Evolutionary conservation across 2,329 filamentous ascomycete genomes (phyloP), one percentile per base, ranked within the genome.

Genomic region (Sporothrix phasma): DNA sequence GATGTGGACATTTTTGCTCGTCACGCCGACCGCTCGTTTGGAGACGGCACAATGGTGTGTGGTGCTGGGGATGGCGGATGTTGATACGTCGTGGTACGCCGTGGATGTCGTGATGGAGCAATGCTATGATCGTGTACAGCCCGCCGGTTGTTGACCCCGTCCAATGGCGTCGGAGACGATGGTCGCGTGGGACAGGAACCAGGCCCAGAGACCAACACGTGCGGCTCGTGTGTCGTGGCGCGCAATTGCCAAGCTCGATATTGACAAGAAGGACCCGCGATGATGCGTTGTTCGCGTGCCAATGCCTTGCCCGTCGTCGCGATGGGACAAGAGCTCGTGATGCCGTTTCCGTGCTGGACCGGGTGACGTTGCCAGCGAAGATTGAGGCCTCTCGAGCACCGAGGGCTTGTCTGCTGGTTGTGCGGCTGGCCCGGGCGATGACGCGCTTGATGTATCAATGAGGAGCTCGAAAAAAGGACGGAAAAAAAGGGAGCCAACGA

Each of bases 1-100:
- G 83, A 84, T 63, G 81, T 81, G 70, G 83, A 86, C 83, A 85
- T 85, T 61, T 17, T 31, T 24, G n/a, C n/a, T 34, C 31, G 60
- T 31, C 41, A 34, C 22, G 51, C 51, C 31, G 34, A 11, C 51
- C 51, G 51, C 51, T 56, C 51, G 31, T 19, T 39, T 24, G 6
- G 31, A 39, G 51, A 22, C 51, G 51, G 31, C 51, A 56, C 37
- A 34, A 34, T 41, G 43, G 49, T n/a, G 56, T 51, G 29, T 29
- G 2, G 26, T 37, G 34, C 15, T 6, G 10, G 7, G 34, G n/a
- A n/a, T n/a, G n/a, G 34, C 4, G 26, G 34, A 34, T 34, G 29
- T 7, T 47, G 22, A 51, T 51, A 29, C 15, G 45, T 8, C 43
- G 43, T 47, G 45, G 15, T 47, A 13, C 15, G 49, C 7, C 41